Base-by-base conservation (phyloP, 495 filamentous ascomycete species). In the Penicillium diatomitis region DNA sequence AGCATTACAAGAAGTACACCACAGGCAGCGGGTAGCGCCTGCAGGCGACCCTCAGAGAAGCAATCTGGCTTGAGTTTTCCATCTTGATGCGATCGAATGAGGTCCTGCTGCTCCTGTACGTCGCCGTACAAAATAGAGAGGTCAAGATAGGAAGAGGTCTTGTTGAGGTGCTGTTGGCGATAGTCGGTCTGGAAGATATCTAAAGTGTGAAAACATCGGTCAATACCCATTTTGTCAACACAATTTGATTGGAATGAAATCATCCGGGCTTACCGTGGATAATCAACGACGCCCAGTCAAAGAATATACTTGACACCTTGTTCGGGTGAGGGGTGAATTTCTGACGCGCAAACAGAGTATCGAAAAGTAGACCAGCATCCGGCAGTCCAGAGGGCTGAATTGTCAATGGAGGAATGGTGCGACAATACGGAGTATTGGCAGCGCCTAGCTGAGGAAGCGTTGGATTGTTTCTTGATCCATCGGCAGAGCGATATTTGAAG, bases 401-500 rank as follows among this genome's bases (percentile, higher is more conserved):
- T 4, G 70, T 76, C 48, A 75, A 57, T 8, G 76, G 76, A 44
- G 70, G 55, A 48, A 79, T 76, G 28, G 70, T 72, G 47, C 76
- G 72, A 41, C 74, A 73, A 60, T 81, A 81, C 29, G 76, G 60
- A 12, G 76, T 78, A 54, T 77, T 75, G 12, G 77, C 76, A 47
- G 73, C 74, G 43, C 77, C 77, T 40, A 81, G 57, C 67, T 73
- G 73, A 5, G 77, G 77, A 45, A 73, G 70, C 35, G 74, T 73
- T 41, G 77, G 73, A 56, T 79, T 81, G 60, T 82, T 81, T 56
- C 80, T 76, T 0, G 80, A 86, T n/a, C 85, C 85, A 68, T 89
- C 85, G 2, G 83, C 83, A 41, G 73, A 74, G n/a, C 85, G 76
- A 56, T 87, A 89, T 46, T 72, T 61, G 55, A 75, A 82, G 38